Base-by-base conservation (phyloP, 148 eudicot species). In the Selenicereus undatus region DNA sequence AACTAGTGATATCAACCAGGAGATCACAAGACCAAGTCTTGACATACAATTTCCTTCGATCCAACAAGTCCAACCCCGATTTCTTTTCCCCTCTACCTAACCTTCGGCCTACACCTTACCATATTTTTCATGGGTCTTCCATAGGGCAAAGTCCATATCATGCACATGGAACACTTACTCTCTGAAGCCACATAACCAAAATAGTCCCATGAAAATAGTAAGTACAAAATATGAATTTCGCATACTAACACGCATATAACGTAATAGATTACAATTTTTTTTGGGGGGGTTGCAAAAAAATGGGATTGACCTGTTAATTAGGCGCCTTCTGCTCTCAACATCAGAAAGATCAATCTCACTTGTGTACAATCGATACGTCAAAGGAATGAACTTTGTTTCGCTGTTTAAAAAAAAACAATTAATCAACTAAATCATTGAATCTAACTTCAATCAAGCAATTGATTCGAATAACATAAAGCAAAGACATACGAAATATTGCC, bases 251-350 rank as follows among this genome's bases (percentile, higher is more conserved):
- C 4, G 51, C 26, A 72, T 4, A 69, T 11, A 73, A n/a, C 65
- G 17, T 6, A n/a, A 64, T 11, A 48, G 2, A 11, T 48, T 48
- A 10, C 12, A 48, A 48, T 48, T 48, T 12, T 48, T 48, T 48
- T 48, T 48, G 32, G 32, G n/a, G n/a, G n/a, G n/a, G n/a, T n/a
- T 48, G 0, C 0, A 48, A 48, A 56, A 20, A 30, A 21, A 2
- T 0, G 39, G 50, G 43, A 39, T 8, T n/a, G 9, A 95, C 99
- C 98, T 93, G 87, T 96, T 96, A 36, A 85, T 75, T 60, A 91
- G 81, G 8, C 90, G 90, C 84, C 98, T 88, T 79, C 84, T 92
- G 88, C 87, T 92, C 83, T 96, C 99, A 60, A 83, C 86, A 81
- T 85, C 83, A 45, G 99, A 90, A 62, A 96, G 84, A 90, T 96